phyloP scores from a whole-genome alignment of 257 asterid genomes.

The Nicotiana undulata region DNA sequence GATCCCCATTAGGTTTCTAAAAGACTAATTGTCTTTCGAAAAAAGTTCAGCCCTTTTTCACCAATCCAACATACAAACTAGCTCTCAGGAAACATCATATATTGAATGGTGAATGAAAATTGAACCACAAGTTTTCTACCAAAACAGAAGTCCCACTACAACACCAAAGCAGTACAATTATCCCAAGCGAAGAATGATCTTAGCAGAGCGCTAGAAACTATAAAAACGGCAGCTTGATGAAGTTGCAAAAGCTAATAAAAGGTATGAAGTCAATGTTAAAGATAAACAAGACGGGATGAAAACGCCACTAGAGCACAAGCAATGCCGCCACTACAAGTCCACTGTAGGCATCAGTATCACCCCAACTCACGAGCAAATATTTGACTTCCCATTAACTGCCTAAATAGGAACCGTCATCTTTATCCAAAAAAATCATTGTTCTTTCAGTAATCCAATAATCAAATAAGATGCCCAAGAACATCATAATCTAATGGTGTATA shows the following conservation, averaged over 20 bases:
- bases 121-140: background rate
- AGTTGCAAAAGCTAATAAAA: background rate
- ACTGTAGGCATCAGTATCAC: background rate
- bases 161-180: background rate
- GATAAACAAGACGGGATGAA: background rate
- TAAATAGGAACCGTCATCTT: background rate
- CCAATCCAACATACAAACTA: background rate
- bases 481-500: background rate
- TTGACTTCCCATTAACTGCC: no score
- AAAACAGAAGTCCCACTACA: background rate
- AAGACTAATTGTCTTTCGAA: background rate
- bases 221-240: background rate
- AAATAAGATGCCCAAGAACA: background rate
- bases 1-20: background rate
- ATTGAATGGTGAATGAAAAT: background rate
- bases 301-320: background rate
- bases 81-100: background rate
- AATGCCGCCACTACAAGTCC: background rate
- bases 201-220: background rate
- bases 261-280: background rate
- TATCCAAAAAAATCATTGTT: background rate
- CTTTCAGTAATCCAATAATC: background rate
- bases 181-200: background rate
- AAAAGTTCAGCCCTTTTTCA: background rate
- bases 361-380: no score